phyloP scores from a whole-genome alignment of 305 asterid genomes.

The Solanum hybrid region DNA sequence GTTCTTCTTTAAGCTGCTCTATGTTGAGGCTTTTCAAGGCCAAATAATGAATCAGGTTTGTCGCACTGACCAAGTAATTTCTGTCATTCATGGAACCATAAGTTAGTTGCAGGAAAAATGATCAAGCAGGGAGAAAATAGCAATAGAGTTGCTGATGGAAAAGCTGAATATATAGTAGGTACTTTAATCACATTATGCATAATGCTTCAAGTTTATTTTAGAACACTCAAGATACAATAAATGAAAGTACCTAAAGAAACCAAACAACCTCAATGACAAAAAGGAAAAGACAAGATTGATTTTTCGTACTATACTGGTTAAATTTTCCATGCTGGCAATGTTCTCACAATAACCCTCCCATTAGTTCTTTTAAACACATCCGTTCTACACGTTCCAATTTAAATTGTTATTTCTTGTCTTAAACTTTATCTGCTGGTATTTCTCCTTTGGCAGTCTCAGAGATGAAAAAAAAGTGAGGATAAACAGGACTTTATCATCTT shows the following conservation, averaged over 20 bases:
- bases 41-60: constrained; percentile 55
- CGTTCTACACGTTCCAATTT: not conserved
- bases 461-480: not conserved
- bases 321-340: not conserved
- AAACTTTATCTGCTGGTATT: not conserved
- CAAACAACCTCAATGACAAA: not conserved
- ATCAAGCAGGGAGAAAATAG: not conserved
- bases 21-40: constrained; percentile 51
- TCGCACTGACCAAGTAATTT: constrained; percentile 42
- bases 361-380: not conserved
- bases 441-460: not conserved
- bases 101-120: constrained; percentile 2
- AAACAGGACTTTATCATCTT: not conserved
- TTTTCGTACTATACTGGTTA: not conserved
- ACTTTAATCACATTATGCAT: not conserved
- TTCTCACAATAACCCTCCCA: not conserved
- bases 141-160: not conserved
- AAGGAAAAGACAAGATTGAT: not conserved
- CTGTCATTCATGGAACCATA: constrained; percentile 25
- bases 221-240: not conserved
- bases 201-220: not conserved
- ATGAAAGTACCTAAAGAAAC: not conserved
- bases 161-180: not conserved
- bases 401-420: not conserved
- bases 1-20: constrained; percentile 46